These are phyloP conservation scores for Esteya vermicola DNA, from an alignment of 2,329 filamentous ascomycete genomes.

Conservation along the genomic window DNA sequence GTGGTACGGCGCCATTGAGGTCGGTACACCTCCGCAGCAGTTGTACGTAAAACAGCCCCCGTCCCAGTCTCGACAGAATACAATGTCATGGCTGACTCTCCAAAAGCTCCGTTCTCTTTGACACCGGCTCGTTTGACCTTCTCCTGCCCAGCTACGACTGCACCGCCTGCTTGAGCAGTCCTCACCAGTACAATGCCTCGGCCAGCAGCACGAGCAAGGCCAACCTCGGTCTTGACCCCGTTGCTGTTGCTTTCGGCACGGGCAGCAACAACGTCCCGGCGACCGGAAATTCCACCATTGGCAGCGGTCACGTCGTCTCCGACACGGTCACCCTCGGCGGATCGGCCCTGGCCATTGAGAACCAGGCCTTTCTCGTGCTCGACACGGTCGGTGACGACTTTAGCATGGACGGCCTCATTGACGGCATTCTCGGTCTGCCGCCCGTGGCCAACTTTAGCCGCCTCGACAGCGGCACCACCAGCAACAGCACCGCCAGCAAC, in stretches of 20 bases:
- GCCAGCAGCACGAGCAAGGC: constrained; percentile 11
- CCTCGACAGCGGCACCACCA: background rate
- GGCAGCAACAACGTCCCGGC: constrained; percentile 15
- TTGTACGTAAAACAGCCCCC: too few species aligned
- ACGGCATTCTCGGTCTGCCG: constrained; percentile 16
- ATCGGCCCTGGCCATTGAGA: constrained; percentile 9
- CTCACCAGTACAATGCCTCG: constrained; percentile 11
- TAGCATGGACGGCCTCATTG: constrained; percentile 12
- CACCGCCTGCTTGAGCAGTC: constrained; percentile 11
- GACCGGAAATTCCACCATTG: constrained; percentile 7
- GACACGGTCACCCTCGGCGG: constrained; percentile 14
- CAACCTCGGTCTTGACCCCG: constrained; percentile 2
- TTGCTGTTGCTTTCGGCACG: constrained; percentile 11
- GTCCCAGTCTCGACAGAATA: constrained; percentile 4
- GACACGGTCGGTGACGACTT: constrained; percentile 14
- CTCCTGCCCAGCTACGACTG: constrained; percentile 16
- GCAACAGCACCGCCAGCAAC: too few species aligned
- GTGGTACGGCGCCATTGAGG: constrained; percentile 10
- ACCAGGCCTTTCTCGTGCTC: constrained; percentile 17
- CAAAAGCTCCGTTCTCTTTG: constrained; percentile 16
- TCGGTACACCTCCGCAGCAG: constrained; percentile 12
- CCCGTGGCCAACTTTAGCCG: constrained; percentile 5
- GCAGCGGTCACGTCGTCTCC: constrained; percentile 12
- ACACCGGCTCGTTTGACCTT: constrained; percentile 17
- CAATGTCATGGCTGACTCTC: too few species aligned